phyloP scores from a whole-genome alignment of 2,329 filamentous ascomycete genomes.

The Alternaria triticimaculans region DNA sequence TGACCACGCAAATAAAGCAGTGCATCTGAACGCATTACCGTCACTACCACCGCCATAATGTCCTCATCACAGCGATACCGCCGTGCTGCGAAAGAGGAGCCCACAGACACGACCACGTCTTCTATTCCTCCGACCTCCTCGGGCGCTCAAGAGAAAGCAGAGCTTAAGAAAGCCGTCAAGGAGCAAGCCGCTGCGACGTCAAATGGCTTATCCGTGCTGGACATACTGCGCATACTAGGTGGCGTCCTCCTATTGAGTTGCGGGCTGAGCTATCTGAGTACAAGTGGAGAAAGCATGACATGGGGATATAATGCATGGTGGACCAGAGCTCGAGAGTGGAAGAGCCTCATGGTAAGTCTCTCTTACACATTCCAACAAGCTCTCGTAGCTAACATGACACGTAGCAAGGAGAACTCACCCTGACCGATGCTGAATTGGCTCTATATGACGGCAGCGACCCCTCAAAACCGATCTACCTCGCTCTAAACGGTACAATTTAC shows the following conservation, averaged over 20 bases:
- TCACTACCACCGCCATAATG: constrained; percentile 17
- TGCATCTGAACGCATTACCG: background rate
- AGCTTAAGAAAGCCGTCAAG: constrained; percentile 33
- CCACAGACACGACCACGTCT: constrained; percentile 11
- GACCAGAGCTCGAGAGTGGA: constrained; percentile 46
- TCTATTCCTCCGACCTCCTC: constrained; percentile 16
- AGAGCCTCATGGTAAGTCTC: constrained; percentile 36
- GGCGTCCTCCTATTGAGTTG: constrained; percentile 71
- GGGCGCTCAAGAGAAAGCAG: constrained; percentile 29
- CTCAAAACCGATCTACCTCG: constrained; percentile 82
- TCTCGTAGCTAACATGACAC: background rate
- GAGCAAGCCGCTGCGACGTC: constrained; percentile 31
- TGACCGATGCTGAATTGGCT: constrained; percentile 78
- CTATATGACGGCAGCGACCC: constrained; percentile 79
- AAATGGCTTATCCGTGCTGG: constrained; percentile 55
- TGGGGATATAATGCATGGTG: constrained; percentile 50
- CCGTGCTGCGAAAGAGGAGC: constrained; percentile 18
- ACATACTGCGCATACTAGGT: constrained; percentile 71
- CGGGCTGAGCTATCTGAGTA: constrained; percentile 78
- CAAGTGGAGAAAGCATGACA: constrained; percentile 64
- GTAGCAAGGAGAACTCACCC: constrained; percentile 64
- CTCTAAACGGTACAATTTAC: constrained; percentile 86
- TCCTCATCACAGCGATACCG: constrained; percentile 32
- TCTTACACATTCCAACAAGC: background rate
- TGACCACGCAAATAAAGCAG: background rate